A percentile compares a stretch with the other conserved stretches of the same genome.
Conservation (phyloP, 305 asterid genomes). For the Ilex paraguariensis region DNA sequence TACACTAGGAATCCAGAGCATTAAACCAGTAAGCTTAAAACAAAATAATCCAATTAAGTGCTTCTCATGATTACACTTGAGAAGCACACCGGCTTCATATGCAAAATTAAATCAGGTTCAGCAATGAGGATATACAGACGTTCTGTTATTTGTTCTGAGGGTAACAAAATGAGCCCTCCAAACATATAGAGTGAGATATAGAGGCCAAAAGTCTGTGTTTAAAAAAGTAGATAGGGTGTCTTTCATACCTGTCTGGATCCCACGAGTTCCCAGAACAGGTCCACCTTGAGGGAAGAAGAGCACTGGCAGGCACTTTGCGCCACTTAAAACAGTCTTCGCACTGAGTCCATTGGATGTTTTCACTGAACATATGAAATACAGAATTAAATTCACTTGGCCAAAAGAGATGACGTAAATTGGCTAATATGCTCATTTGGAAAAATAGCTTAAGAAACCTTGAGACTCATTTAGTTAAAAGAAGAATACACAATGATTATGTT, state of each 20-base stretch:
- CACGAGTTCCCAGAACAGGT: constrained; percentile 64
- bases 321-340: constrained; percentile 93
- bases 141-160: neutral
- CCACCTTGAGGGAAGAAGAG: constrained; percentile 76
- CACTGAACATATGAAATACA: constrained; percentile 35
- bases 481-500: no score
- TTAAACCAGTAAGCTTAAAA: no score
- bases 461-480: no score
- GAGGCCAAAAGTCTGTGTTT: neutral
- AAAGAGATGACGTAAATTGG: neutral
- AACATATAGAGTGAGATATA: neutral
- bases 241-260: constrained; percentile 65
- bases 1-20: no score
- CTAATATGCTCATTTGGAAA: neutral
- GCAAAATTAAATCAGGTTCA: neutral
- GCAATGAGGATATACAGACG: neutral
- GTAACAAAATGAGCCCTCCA: neutral
- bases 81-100: neutral
- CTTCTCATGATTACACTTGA: neutral
- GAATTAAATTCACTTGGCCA: constrained; percentile 17
- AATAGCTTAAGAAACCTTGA: neutral
- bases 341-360: constrained; percentile 70
- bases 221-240: constrained; percentile 6
- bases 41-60: neutral
- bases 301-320: constrained; percentile 81